These are phyloP conservation scores for Trichosphaerium sp. DNA, from an alignment of 78 protist genomes.

Conservation along the genomic window DNA sequence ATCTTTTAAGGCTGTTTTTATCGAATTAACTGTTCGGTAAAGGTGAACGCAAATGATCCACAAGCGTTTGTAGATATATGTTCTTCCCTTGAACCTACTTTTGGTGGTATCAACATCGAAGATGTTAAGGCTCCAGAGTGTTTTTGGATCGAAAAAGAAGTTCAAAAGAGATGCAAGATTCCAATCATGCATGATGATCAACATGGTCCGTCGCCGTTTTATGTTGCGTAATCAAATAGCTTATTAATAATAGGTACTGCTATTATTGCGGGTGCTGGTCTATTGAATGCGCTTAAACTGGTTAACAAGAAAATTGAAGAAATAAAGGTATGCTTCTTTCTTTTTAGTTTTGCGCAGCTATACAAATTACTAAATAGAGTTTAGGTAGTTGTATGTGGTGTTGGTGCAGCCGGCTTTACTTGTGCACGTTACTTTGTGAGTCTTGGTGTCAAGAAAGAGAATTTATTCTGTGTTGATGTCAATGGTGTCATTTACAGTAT, in stretches of 20 bases:
- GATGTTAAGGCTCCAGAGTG: slow-evolving; percentile 26
- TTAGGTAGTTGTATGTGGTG: slow-evolving; percentile 9
- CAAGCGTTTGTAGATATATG: slow-evolving; percentile 3
- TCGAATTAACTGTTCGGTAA: no score
- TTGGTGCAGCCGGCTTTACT: slow-evolving; percentile 26
- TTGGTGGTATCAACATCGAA: slow-evolving; percentile 32
- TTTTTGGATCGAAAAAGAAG: slow-evolving; percentile 2
- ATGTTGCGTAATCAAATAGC: no score
- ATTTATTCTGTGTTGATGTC: slow-evolving; percentile 10
- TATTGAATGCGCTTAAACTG: slow-evolving; percentile 8
- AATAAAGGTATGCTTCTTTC: no score
- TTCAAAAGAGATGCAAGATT: slow-evolving; percentile 5
- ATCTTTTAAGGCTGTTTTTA: no score
- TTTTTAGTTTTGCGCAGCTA: no score
- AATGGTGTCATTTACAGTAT: slow-evolving; percentile 7
- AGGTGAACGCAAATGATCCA: slow-evolving; percentile 6
- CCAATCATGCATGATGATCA: slow-evolving; percentile 35
- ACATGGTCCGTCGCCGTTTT: no score
- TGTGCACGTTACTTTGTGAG: slow-evolving; percentile 2
- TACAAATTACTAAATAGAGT: no score
- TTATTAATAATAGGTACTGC: no score
- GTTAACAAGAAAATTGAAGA: slow-evolving; percentile 11
- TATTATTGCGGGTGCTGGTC: slow-evolving; percentile 12
- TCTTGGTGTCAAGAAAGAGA: slow-evolving; percentile 12
- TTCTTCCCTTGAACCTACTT: slow-evolving; percentile 7